Evolutionary conservation across 805 yeast species (phyloP).

Genomic region (Yamadazyma paraphyllophila): DNA sequence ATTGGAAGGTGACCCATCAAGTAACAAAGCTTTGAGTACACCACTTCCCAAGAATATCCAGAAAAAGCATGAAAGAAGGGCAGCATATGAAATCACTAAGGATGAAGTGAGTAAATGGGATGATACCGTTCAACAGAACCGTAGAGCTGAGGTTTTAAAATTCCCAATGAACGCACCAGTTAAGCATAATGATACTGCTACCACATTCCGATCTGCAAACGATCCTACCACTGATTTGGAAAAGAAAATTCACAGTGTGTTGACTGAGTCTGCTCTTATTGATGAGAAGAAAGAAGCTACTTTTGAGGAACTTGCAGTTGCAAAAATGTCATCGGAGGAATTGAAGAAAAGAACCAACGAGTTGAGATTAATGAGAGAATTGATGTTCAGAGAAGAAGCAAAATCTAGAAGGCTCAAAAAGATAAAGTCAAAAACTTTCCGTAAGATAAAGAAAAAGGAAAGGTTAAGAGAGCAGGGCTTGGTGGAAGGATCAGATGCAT

Average conservation of each 20-base stretch:
- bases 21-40: constrained; percentile 57
- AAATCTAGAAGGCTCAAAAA: constrained; percentile 89
- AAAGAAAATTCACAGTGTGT: constrained; percentile 55
- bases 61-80: constrained; percentile 78
- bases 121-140: constrained; percentile 72
- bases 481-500: constrained; percentile 58
- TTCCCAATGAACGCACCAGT: constrained; percentile 63
- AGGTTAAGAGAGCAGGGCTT: constrained; percentile 64
- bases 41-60: constrained; percentile 88
- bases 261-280: constrained; percentile 62
- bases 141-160: constrained; percentile 79
- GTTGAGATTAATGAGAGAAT: constrained; percentile 87
- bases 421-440: constrained; percentile 88
- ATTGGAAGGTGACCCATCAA: constrained; percentile 34
- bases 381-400: constrained; percentile 93
- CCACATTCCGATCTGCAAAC: constrained; percentile 49
- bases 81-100: constrained; percentile 86
- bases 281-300: constrained; percentile 77
- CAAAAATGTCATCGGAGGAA: constrained; percentile 79
- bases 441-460: constrained; percentile 84
- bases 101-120: constrained; percentile 88
- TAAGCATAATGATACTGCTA: constrained; percentile 44
- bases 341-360: constrained; percentile 74
- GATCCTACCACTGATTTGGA: constrained; percentile 63
- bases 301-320: constrained; percentile 82